A percentile compares a stretch with the other conserved stretches of the same genome.
Conservation (phyloP, 306 rosid genomes). For the Cyamopsis tetragonoloba region DNA sequence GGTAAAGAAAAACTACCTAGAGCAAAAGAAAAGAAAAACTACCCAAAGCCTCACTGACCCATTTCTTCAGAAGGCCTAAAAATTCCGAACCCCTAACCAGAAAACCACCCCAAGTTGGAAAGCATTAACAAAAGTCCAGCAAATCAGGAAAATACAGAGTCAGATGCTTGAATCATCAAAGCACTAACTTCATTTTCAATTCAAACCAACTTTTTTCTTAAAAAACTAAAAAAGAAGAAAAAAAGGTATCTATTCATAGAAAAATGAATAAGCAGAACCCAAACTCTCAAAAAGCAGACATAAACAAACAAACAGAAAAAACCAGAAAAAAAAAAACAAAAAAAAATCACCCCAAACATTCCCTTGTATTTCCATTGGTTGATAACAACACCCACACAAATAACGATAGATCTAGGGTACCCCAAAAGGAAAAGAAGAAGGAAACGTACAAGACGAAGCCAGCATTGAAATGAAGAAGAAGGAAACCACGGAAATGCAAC, state of each 20-base stretch:
- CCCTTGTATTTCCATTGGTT: not conserved
- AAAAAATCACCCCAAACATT: slow-evolving; percentile 18
- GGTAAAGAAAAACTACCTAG: not conserved
- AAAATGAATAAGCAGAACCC: not conserved
- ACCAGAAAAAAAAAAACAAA: not conserved
- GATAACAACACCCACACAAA: slow-evolving; percentile 12
- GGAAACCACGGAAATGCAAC: not conserved
- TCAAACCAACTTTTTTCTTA: not conserved
- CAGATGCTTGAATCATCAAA: not conserved
- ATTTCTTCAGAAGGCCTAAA: slow-evolving; percentile 11
- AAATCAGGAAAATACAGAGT: slow-evolving; percentile 24
- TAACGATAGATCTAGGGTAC: slow-evolving; percentile 28
- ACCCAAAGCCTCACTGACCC: not conserved
- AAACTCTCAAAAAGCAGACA: not conserved
- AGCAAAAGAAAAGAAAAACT: not conserved
- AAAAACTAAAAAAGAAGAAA: not conserved
- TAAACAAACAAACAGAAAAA: no score
- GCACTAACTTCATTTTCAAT: slow-evolving; percentile 26
- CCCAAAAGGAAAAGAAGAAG: not conserved
- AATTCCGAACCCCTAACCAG: not conserved
- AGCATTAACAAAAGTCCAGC: slow-evolving; percentile 17
- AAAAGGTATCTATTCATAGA: not conserved
- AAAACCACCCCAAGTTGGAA: slow-evolving; percentile 18
- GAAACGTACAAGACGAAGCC: slow-evolving; percentile 25
- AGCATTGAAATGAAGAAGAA: slow-evolving; percentile 34